phyloP scores from a whole-genome alignment of 1,139 yeast genomes.

The Hansenula sp. region DNA sequence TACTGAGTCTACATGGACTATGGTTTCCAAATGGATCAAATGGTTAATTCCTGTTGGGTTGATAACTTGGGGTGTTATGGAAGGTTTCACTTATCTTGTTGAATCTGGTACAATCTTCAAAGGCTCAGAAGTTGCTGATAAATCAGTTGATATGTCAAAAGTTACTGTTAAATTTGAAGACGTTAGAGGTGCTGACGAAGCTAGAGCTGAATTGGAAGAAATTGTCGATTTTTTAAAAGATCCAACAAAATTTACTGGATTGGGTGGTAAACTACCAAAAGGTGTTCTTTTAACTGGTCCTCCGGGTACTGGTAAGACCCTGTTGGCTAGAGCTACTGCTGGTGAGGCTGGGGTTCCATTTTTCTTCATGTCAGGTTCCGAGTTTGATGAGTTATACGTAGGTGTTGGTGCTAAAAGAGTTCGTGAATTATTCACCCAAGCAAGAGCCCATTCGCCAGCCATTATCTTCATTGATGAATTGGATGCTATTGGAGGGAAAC shows the following conservation, averaged over 20 bases:
- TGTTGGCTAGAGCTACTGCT: conserved; percentile 96
- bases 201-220: conserved; percentile 94
- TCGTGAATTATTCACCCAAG: conserved; percentile 88
- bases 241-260: conserved; percentile 91
- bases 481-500: conserved; percentile 97
- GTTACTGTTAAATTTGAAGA: conserved; percentile 88
- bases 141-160: conserved; percentile 77
- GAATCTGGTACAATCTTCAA: conserved; percentile 85
- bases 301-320: conserved; percentile 99
- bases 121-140: conserved; percentile 70
- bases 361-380: conserved; percentile 97
- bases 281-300: conserved; percentile 98
- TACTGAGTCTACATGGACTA: conserved; percentile 74
- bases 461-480: conserved; percentile 94
- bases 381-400: conserved; percentile 94
- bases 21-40: conserved; percentile 82
- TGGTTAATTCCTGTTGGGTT: conserved; percentile 84
- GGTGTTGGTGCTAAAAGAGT: conserved; percentile 99
- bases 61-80: conserved; percentile 68
- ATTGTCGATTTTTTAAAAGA: conserved; percentile 95
- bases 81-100: conserved; percentile 70
- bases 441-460: conserved; percentile 94
- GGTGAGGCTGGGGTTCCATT: conserved; percentile 99
- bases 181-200: conserved; percentile 98
- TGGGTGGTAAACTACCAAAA: conserved; percentile 96